Base-by-base conservation (phyloP, 257 asterid genomes). In the Gardenia jasminoides region DNA sequence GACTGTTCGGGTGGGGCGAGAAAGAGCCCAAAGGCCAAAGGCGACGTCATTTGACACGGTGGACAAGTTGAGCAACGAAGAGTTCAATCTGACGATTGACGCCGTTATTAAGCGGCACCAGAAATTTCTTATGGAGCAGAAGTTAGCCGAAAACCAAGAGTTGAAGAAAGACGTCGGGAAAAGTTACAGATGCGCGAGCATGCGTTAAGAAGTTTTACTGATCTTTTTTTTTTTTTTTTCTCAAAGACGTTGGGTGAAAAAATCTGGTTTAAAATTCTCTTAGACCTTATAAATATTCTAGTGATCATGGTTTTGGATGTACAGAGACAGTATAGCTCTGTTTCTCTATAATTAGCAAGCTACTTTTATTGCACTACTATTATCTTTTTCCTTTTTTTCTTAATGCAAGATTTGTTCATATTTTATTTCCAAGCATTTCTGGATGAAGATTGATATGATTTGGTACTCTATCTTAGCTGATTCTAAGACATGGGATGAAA, bases 21-120 rank as follows among this genome's bases (percentile, higher is more conserved):
- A 67, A 15, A 80, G 74, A 15, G 84, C 73, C 36, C 33, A 70
- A 13, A 46, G 31, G n/a, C 15, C 26, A 19, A 50, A 46, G 65
- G 48, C 30, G 68, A 70, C 79, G 46, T 48, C 84, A 11, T 41
- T 67, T 2, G 83, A 79, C 4, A 78, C 84, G 80, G 83, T 94
- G 12, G 96, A 94, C 70, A 85, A 79, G 54, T 81, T 94, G 36
- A 93, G 94, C 79, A 85, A 80, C 78, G 98, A 93, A 47, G 98
- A 94, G 31, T 94, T 94, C 64, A 91, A 85, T 82, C 90, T 78
- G n/a, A 87, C 88, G 3, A 86, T 94, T 8, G 99, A 93, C 6
- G 94, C 85, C 0, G 90, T 90, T 86, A 93, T 94, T 50, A 80
- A 83, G 65, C 82, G 80, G 59, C 88, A 88, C 76, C 91, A 78